Conservation (phyloP, 192 early-diverging fungal genomes). For the Tieghemiomyces parasiticus region DNA sequence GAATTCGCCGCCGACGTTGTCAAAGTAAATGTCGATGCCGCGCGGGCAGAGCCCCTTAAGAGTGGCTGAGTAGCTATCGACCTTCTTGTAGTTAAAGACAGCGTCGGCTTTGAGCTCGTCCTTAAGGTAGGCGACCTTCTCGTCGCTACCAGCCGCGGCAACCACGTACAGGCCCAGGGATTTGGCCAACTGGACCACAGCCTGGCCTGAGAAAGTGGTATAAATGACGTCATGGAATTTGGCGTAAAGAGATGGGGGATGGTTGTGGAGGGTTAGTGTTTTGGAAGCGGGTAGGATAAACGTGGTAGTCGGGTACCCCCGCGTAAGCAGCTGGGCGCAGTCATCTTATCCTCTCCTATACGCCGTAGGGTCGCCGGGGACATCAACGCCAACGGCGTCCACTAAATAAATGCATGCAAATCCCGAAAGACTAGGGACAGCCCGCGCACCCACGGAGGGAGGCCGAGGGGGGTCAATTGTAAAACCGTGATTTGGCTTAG, state of each 20-base stretch:
- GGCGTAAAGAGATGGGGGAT: not conserved
- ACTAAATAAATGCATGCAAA: no score
- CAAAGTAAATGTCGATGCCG: constrained; percentile 81
- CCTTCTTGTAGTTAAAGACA: constrained; percentile 89
- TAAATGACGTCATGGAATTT: not conserved
- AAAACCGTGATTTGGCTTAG: no score
- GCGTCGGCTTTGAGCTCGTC: constrained; percentile 57
- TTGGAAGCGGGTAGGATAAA: not conserved
- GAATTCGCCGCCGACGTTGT: constrained; percentile 68
- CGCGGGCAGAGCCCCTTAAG: constrained; percentile 50
- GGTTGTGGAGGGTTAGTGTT: not conserved
- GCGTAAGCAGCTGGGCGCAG: no score
- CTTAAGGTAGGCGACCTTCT: constrained; percentile 59
- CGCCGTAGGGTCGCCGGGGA: no score
- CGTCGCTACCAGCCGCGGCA: constrained; percentile 68
- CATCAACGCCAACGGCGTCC: no score
- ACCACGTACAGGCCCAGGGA: constrained; percentile 63
- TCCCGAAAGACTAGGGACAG: no score
- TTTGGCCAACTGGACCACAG: constrained; percentile 74
- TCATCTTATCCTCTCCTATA: no score
- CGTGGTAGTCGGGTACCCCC: not conserved
- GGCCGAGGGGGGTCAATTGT: no score
- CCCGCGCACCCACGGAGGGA: no score
- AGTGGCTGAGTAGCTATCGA: constrained; percentile 22
- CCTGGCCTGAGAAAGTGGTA: constrained; percentile 19